A percentile compares a stretch with the other conserved stretches of the same genome.
These are phyloP conservation scores for Thymus mandschuricus DNA, from an alignment of 257 asterid genomes.

Conservation along the genomic window DNA sequence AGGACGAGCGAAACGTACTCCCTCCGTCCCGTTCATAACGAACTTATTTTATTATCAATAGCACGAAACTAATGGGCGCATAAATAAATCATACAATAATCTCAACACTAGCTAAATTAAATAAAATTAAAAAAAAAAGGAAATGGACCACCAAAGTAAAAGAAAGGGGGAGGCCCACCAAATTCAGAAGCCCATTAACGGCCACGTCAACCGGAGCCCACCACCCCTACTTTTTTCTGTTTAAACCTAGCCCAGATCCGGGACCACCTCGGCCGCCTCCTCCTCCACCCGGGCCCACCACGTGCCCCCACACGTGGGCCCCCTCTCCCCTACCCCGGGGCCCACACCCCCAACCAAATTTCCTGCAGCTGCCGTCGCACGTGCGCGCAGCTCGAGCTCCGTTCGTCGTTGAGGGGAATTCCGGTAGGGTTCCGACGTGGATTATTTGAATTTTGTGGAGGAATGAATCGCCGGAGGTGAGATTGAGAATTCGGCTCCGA, in stretches of 20 bases:
- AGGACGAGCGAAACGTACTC: too few species aligned
- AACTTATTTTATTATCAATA: too few species aligned
- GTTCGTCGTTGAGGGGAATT: background rate
- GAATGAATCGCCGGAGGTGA: background rate
- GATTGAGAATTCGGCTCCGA: background rate
- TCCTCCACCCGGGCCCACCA: slow-evolving; percentile 34
- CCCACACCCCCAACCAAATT: slow-evolving; percentile 29
- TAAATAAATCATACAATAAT: too few species aligned
- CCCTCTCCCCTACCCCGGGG: slow-evolving; percentile 9
- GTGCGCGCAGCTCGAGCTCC: slow-evolving; percentile 18
- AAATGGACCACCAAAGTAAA: slow-evolving; percentile 29
- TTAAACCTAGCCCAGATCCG: slow-evolving; percentile 35
- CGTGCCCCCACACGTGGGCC: slow-evolving; percentile 34
- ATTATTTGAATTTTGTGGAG: background rate
- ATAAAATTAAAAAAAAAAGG: background rate
- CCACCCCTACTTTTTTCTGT: slow-evolving; percentile 31
- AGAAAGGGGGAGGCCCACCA: slow-evolving; percentile 38
- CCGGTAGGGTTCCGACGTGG: background rate
- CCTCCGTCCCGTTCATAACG: too few species aligned
- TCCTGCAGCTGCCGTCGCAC: slow-evolving; percentile 30
- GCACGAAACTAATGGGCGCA: too few species aligned
- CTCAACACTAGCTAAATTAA: background rate
- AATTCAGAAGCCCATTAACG: slow-evolving; percentile 42
- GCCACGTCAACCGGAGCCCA: slow-evolving; percentile 38
- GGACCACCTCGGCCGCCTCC: slow-evolving; percentile 51